phyloP scores from a whole-genome alignment of 208 protist species.

The Acanthamoeba sp. region DNA sequence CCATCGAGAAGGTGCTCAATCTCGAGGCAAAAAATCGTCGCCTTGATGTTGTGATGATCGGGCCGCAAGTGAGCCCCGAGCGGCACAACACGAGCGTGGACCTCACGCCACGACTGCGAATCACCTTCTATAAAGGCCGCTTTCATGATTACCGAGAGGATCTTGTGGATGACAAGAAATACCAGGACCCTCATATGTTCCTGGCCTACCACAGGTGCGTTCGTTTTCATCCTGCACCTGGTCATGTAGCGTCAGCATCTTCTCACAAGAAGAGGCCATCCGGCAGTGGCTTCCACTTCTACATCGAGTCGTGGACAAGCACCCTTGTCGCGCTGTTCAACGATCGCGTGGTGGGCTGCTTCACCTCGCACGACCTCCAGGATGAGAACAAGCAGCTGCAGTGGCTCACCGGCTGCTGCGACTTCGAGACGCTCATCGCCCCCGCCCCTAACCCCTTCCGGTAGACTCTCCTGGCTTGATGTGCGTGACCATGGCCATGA shows the following conservation, averaged over 20 bases:
- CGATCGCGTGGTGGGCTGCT: slow-evolving; percentile 51
- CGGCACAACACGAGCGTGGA: slow-evolving; percentile 52
- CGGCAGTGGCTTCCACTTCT: slow-evolving; percentile 51
- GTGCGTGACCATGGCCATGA: neutral
- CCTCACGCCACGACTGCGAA: neutral
- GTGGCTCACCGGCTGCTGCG: slow-evolving; percentile 49
- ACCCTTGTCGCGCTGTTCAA: slow-evolving; percentile 58
- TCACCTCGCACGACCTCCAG: slow-evolving; percentile 57
- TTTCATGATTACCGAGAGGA: slow-evolving; percentile 56
- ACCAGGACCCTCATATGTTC: slow-evolving; percentile 22
- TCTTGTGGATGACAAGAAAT: slow-evolving; percentile 32
- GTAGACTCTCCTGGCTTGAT: neutral
- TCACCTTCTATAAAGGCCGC: slow-evolving; percentile 60
- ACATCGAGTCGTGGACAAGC: slow-evolving; percentile 60
- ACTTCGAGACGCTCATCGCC: slow-evolving; percentile 42
- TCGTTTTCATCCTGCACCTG: neutral
- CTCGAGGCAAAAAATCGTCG: neutral
- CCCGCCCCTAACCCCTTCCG: slow-evolving; percentile 52
- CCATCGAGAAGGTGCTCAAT: neutral
- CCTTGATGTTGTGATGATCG: neutral
- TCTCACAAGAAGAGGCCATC: too few relatives aligned
- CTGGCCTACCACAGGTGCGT: slow-evolving; percentile 14
- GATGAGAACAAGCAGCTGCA: slow-evolving; percentile 54
- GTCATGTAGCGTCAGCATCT: neutral
- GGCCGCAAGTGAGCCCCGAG: slow-evolving; percentile 46